Percentiles rank a stretch among this genome's conserved stretches.
Evolutionary conservation across 768 basidiomycete species (phyloP).

Genomic region (Mrakia blollopis): DNA sequence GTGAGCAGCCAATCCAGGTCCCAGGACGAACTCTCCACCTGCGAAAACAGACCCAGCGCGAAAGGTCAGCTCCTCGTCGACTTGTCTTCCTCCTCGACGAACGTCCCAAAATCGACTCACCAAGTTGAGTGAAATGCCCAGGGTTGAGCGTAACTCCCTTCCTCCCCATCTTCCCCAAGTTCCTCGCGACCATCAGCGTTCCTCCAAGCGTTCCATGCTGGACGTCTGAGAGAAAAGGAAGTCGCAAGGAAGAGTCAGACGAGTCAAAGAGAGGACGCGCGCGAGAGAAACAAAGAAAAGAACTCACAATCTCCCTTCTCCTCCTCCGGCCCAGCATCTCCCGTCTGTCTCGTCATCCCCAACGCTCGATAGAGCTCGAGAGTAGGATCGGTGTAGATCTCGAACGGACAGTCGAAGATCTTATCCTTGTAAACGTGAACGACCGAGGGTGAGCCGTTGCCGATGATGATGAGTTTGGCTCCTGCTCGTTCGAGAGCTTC

Average conservation of each 20-base stretch:
- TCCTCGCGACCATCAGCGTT: slow-evolving; percentile 66
- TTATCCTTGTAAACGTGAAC: slow-evolving; percentile 45
- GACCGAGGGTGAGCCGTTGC: slow-evolving; percentile 63
- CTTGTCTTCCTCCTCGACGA: background rate
- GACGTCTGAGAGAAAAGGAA: slow-evolving; percentile 45
- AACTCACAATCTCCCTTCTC: slow-evolving; percentile 50
- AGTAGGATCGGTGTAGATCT: slow-evolving; percentile 73
- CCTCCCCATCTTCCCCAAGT: slow-evolving; percentile 59
- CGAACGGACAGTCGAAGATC: slow-evolving; percentile 66
- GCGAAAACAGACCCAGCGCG: slow-evolving; percentile 44
- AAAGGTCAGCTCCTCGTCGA: background rate
- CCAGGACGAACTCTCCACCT: slow-evolving; percentile 82
- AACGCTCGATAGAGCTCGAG: slow-evolving; percentile 59
- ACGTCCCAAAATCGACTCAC: background rate
- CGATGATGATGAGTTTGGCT: slow-evolving; percentile 58
- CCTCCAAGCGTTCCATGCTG: slow-evolving; percentile 62
- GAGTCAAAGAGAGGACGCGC: background rate
- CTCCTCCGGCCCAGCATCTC: slow-evolving; percentile 49
- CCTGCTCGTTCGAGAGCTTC: slow-evolving; percentile 46
- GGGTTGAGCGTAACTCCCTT: slow-evolving; percentile 40
- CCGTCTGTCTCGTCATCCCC: slow-evolving; percentile 62
- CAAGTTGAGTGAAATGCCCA: slow-evolving; percentile 61
- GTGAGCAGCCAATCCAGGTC: slow-evolving; percentile 56
- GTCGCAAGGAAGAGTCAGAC: no score
- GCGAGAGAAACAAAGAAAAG: background rate